These are phyloP conservation scores for Pythium brachiatum DNA, from an alignment of 352 stramenopile species.

Conservation along the genomic window DNA sequence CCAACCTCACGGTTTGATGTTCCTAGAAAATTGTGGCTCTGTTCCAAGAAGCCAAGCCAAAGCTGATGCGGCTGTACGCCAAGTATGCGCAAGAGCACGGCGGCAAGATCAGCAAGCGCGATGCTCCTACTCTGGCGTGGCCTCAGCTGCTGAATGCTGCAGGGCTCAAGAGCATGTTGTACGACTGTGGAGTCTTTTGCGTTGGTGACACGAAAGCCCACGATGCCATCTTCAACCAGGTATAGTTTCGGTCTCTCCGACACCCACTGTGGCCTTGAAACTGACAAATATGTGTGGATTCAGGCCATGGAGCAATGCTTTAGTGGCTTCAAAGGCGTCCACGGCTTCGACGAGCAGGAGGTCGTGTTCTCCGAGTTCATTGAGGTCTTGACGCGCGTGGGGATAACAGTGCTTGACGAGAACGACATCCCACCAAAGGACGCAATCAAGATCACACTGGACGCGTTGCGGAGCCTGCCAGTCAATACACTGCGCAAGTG, in stretches of 20 bases:
- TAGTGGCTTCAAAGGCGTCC: constrained; percentile 36
- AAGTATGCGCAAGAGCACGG: constrained; percentile 54
- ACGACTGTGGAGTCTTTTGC: constrained; percentile 79
- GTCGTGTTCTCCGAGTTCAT: constrained; percentile 78
- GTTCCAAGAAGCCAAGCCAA: constrained; percentile 73
- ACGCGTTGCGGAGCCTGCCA: constrained; percentile 63
- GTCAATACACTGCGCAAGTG: constrained; percentile 38
- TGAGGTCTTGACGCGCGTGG: constrained; percentile 64
- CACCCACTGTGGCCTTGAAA: neutral
- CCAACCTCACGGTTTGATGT: neutral
- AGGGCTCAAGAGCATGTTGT: constrained; percentile 63
- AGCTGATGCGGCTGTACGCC: constrained; percentile 67
- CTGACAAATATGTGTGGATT: neutral
- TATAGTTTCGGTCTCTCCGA: constrained; percentile 9
- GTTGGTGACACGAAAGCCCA: constrained; percentile 52
- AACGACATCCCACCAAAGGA: constrained; percentile 58
- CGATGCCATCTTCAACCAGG: constrained; percentile 49
- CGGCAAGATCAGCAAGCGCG: constrained; percentile 6
- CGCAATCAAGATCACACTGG: constrained; percentile 72
- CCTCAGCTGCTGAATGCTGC: constrained; percentile 42
- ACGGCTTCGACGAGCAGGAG: constrained; percentile 33
- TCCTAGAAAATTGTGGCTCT: constrained; percentile 59
- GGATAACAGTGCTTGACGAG: constrained; percentile 54
- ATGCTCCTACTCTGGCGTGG: constrained; percentile 25
- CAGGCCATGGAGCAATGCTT: constrained; percentile 68